Base-by-base conservation (phyloP, 2,329 filamentous ascomycete genomes). In the Exophiala mesophila region DNA sequence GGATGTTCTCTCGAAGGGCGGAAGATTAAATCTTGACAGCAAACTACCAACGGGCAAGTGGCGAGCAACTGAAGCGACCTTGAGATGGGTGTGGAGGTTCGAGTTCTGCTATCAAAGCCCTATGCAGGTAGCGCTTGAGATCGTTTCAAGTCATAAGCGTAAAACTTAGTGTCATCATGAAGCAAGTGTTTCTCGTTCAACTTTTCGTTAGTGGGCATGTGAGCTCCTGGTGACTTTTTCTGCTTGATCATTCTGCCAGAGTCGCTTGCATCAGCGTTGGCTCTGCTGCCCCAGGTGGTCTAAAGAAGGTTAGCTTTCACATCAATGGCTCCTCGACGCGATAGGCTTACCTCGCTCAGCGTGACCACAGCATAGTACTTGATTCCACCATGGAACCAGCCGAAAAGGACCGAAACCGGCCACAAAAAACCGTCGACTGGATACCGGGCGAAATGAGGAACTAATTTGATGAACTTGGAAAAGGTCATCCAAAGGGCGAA, bases 281-380 rank as follows among this genome's bases (percentile, higher is more conserved):
- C 86, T 65, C 89, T 83, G 67, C 88, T 95, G 60, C 89, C 89
- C 89, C 89, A 96, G 39, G 88, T 90, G 32, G 89, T 96, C 89
- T 96, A 61, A 45, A 38, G 33, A 45, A 34, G 39, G 48, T 54
- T 42, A 57, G 55, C 35, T 34, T 5, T 32, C 29, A 17, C 16
- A 10, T n/a, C 9, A 18, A 41, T 13, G 19, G 6, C 9, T 4
- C 29, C 8, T 7, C 33, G 8, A 12, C 24, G 29, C 32, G 20
- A 32, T 26, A 6, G 12, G 23, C 82, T 67, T 77, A 94, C 88
- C 78, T 85, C 83, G 60, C 84, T 82, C 55, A 89, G 77, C 45
- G 89, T 95, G 54, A 83, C 72, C 49, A 89, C 74, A 29, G 90
- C 88, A 59, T 90, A 90, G 50, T 94, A 73, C 72, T 96, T 96